Evolutionary conservation across 2,329 filamentous ascomycete genomes (phyloP).

Genomic region (Neoscytalidium dimidiatum): DNA sequence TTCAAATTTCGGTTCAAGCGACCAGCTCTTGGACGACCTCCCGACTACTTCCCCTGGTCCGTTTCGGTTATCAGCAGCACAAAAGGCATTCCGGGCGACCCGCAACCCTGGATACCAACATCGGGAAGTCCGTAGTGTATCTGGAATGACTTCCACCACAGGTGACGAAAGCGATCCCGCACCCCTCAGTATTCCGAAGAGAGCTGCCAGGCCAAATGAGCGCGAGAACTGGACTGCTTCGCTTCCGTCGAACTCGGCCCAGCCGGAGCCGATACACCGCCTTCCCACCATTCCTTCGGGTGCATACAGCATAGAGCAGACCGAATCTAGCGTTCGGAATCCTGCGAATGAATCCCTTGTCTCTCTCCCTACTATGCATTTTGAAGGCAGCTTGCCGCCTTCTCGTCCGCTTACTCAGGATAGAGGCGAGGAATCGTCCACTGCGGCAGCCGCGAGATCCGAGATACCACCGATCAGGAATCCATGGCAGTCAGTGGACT

Average conservation of each 20-base stretch:
- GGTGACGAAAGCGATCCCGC: not conserved
- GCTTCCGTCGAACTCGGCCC: not conserved
- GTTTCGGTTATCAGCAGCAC: not conserved
- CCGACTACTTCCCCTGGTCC: not conserved
- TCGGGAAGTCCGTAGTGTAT: not conserved
- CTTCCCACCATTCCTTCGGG: not conserved
- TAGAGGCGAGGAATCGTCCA: constrained; percentile 3
- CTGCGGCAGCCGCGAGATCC: not conserved
- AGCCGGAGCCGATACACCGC: not conserved
- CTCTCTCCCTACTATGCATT: constrained; percentile 6
- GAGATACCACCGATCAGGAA: constrained; percentile 10
- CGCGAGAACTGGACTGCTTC: not conserved
- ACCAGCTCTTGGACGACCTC: not conserved
- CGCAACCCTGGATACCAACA: not conserved
- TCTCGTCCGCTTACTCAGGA: not conserved
- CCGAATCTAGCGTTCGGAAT: not conserved
- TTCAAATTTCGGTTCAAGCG: constrained; percentile 1
- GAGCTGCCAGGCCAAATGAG: not conserved
- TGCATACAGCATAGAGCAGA: not conserved
- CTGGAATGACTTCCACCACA: not conserved
- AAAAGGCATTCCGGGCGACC: not conserved
- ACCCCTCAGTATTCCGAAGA: constrained; percentile 3
- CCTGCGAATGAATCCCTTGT: not conserved
- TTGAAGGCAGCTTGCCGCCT: not conserved
- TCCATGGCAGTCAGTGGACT: constrained; percentile 16